Evolutionary conservation across 2,329 filamentous ascomycete species (phyloP).

Genomic region (Thelonectria discophora): DNA sequence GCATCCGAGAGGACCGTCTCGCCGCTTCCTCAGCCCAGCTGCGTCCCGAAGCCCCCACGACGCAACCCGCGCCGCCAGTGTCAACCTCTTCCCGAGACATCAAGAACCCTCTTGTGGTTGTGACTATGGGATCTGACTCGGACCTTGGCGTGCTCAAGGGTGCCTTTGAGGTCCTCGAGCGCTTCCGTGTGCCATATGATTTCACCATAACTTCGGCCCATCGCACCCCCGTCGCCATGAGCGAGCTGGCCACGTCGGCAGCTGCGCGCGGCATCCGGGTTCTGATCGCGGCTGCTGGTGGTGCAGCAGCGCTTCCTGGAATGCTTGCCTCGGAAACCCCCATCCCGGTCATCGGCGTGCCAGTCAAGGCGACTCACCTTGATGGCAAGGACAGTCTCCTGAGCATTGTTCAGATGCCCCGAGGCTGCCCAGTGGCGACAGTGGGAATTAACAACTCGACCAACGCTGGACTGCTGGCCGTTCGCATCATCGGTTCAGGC

Average conservation of each 20-base stretch:
- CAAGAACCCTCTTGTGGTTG: conserved; percentile 68
- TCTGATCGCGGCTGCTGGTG: conserved; percentile 79
- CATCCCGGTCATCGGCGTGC: conserved; percentile 80
- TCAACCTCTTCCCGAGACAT: conserved; percentile 1
- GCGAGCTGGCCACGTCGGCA: conserved; percentile 69
- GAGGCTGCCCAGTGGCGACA: conserved; percentile 76
- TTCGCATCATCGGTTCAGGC: conserved; percentile 70
- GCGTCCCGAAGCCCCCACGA: conserved; percentile 41
- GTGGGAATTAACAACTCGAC: conserved; percentile 84
- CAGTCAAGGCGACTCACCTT: conserved; percentile 76
- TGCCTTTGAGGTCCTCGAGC: conserved; percentile 71
- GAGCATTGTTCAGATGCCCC: conserved; percentile 81
- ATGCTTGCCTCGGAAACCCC: conserved; percentile 77
- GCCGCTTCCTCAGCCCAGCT: conserved; percentile 50
- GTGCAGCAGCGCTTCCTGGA: conserved; percentile 77
- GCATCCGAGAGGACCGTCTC: conserved; percentile 65
- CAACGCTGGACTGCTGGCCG: conserved; percentile 77
- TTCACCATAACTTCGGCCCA: conserved; percentile 83
- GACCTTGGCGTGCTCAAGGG: conserved; percentile 74
- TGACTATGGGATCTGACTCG: conserved; percentile 87
- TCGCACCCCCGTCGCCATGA: conserved; percentile 76
- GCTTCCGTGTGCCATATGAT: conserved; percentile 77
- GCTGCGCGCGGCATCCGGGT: conserved; percentile 73
- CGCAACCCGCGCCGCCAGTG: conserved; percentile 34
- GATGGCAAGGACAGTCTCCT: conserved; percentile 77